Evolutionary conservation across 2,329 filamentous ascomycete genomes (phyloP).

Genomic region (Penicillium sp.): DNA sequence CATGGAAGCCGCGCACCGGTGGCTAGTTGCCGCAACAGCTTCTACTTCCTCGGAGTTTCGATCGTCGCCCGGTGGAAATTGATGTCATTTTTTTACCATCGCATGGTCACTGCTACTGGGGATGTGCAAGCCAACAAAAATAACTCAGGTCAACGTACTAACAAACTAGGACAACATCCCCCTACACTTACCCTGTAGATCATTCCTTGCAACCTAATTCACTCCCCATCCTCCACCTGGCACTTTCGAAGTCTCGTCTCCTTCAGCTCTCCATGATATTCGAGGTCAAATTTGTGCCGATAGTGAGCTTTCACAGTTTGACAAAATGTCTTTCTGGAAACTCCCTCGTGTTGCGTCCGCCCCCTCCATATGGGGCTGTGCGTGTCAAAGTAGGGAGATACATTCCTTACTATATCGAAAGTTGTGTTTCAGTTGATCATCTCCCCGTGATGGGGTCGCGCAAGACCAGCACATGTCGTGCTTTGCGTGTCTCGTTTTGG

Average conservation of each 20-base stretch:
- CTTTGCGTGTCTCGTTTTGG: background rate
- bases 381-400: constrained; percentile 50
- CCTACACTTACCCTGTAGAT: background rate
- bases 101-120: background rate
- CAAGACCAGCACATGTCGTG: background rate
- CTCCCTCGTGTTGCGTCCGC: constrained; percentile 49
- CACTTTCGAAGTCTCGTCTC: constrained; percentile 49
- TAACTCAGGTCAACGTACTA: background rate
- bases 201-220: background rate
- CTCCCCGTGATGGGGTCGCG: background rate
- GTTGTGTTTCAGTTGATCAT: background rate
- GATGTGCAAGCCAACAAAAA: background rate
- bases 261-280: constrained; percentile 43
- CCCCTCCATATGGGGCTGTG: constrained; percentile 37
- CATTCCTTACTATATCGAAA: constrained; percentile 29
- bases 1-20: background rate
- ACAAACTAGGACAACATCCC: constrained; percentile 1
- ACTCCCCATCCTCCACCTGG: constrained; percentile 19
- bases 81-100: constrained; percentile 6
- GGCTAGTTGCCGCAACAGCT: background rate
- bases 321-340: constrained; percentile 28
- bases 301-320: constrained; percentile 33
- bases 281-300: constrained; percentile 50
- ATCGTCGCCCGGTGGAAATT: constrained; percentile 4
- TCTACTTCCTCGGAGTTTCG: background rate